These are phyloP conservation scores for Pseudoperonospora humuli DNA, from an alignment of 352 stramenopile species.

Conservation along the genomic window DNA sequence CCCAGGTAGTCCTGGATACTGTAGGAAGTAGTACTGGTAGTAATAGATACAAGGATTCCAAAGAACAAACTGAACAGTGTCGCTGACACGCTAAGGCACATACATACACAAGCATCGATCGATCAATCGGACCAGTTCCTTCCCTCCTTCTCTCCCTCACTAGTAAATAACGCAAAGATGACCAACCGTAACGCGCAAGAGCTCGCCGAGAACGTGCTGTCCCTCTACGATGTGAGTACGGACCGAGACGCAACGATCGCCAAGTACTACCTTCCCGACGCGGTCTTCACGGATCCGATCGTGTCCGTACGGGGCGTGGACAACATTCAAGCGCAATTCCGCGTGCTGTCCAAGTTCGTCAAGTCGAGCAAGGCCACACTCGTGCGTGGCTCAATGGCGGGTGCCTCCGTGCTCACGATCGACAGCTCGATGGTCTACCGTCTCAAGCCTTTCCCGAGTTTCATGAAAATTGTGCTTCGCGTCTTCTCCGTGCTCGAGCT, in stretches of 20 bases:
- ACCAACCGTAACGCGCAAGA: conserved; percentile 63
- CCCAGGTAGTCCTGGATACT: too few relatives aligned
- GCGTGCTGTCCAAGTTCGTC: conserved; percentile 67
- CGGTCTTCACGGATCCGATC: conserved; percentile 74
- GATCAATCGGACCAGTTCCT: too few relatives aligned
- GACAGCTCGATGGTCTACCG: conserved; percentile 72
- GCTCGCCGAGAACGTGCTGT: conserved; percentile 71
- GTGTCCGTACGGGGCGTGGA: conserved; percentile 63
- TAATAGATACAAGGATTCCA: too few relatives aligned
- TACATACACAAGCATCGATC: too few relatives aligned
- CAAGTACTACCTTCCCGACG: conserved; percentile 68
- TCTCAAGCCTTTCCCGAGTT: conserved; percentile 63
- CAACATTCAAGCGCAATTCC: conserved; percentile 84
- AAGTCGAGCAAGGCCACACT: conserved; percentile 70
- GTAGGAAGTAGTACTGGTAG: too few relatives aligned
- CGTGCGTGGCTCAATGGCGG: conserved; percentile 76
- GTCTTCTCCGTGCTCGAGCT: conserved; percentile 82
- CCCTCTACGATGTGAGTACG: conserved; percentile 74
- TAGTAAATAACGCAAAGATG: conserved; percentile 22
- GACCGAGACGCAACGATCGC: conserved; percentile 62
- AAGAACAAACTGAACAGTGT: too few relatives aligned
- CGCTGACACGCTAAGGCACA: too few relatives aligned
- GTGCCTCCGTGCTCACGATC: conserved; percentile 68
- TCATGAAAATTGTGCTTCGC: conserved; percentile 64
- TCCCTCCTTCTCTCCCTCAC: background rate